phyloP scores from a whole-genome alignment of 768 basidiomycete species.

The Cystobasidium tubakii region DNA sequence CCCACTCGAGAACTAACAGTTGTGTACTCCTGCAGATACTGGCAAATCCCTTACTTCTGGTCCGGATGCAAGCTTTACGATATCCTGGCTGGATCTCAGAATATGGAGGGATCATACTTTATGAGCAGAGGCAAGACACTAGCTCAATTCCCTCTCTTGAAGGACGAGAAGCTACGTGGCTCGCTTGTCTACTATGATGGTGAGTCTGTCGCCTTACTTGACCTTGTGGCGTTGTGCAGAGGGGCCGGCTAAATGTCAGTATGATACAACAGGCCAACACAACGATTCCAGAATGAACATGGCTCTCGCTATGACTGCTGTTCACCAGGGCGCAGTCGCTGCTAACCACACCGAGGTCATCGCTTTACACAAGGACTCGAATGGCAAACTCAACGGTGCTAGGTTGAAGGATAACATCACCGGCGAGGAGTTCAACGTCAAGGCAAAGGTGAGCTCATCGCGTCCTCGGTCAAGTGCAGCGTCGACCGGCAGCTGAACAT shows the following conservation, averaged over 20 bases:
- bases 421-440: slow-evolving; percentile 72
- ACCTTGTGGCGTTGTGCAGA: no score
- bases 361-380: slow-evolving; percentile 59
- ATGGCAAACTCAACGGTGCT: slow-evolving; percentile 62
- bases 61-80: slow-evolving; percentile 96
- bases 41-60: slow-evolving; percentile 96
- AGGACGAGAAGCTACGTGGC: slow-evolving; percentile 81
- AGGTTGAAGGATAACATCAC: slow-evolving; percentile 73
- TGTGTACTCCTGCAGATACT: slow-evolving; percentile 57
- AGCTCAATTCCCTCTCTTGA: slow-evolving; percentile 94
- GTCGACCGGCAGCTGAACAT: slow-evolving; percentile 3
- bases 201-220: slow-evolving; percentile 47
- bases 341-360: slow-evolving; percentile 87
- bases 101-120: slow-evolving; percentile 90
- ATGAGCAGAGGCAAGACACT: slow-evolving; percentile 91
- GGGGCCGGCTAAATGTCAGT: no score
- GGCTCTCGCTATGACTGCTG: slow-evolving; percentile 86
- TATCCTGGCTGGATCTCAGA: slow-evolving; percentile 73
- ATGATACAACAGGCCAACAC: slow-evolving; percentile 74
- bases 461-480: background rate
- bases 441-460: slow-evolving; percentile 60
- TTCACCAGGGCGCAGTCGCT: slow-evolving; percentile 78
- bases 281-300: slow-evolving; percentile 99
- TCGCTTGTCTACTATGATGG: slow-evolving; percentile 97
- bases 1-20: no score